Evolutionary conservation across 2,329 filamentous ascomycete genomes (phyloP), one percentile per base, ranked within the genome.

Genomic region (Helminthosporium solani): DNA sequence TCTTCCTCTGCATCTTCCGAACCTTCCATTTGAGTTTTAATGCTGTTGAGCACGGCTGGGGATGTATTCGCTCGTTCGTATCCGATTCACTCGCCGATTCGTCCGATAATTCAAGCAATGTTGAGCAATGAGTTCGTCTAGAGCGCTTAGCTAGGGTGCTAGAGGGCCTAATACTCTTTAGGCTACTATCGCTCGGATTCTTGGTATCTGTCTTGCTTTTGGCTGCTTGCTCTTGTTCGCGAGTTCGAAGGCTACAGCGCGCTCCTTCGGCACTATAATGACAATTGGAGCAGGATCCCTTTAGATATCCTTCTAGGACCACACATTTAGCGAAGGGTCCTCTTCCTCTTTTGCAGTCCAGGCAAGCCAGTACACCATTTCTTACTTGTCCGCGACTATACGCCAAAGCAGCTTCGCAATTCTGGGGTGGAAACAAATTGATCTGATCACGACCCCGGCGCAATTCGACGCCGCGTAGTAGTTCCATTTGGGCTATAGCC

Each of bases 1-100:
- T 40, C 46, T 48, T 48, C 40, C 46, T 48, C 34, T 48, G 33
- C 35, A 16, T 44, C 46, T 48, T 48, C 41, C 18, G 28, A 47
- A 47, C 40, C 39, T 42, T 47, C 40, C 23, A 43, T 42, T 43
- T 34, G 23, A 40, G 41, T 23, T 48, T 36, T 44, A 48, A 31
- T 19, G 44, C 46, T 40, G 20, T 48, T 44, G 27, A 34, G 35
- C 34, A 44, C 36, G 28, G 28, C 40, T 48, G 19, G 46, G 41
- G 36, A 47, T 47, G 33, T 47, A 25, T 47, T 47, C 19, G 23
- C 40, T 43, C 28, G 16, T 47, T 47, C 31, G 34, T 44, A 48
- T 48, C 25, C 38, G 27, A 44, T 39, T 33, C 16, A 44, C 33
- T 44, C 35, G 19, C 33, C 16, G 21, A 43, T 36, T 36, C 21